Evolutionary conservation across 2,329 filamentous ascomycete species (phyloP).

Genomic region (Venturia asperata): DNA sequence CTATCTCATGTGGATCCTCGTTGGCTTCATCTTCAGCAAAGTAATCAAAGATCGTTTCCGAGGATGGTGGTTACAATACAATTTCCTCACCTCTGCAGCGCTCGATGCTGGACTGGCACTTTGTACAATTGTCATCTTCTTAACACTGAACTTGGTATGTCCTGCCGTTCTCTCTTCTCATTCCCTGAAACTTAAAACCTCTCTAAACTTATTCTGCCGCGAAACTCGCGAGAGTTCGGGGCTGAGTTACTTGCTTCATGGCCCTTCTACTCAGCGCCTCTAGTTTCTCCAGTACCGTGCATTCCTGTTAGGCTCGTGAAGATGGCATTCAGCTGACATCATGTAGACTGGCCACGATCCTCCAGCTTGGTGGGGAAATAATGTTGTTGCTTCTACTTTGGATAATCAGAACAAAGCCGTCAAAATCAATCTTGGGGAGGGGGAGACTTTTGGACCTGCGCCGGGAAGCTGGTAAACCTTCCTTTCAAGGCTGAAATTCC

Average conservation of each 20-base stretch:
- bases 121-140: constrained; percentile 27
- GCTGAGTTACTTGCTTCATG: too few relatives aligned
- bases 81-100: constrained; percentile 22
- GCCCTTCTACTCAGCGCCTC: too few relatives aligned
- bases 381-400: constrained; percentile 38
- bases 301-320: too few relatives aligned
- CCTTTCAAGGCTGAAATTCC: too few relatives aligned
- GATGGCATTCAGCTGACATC: not conserved
- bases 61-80: constrained; percentile 26
- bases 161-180: constrained; percentile 15
- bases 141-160: constrained; percentile 24
- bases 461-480: constrained; percentile 5
- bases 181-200: too few relatives aligned
- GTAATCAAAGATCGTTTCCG: constrained; percentile 24
- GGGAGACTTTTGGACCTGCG: constrained; percentile 20
- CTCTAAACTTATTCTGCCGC: too few relatives aligned
- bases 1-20: constrained; percentile 26
- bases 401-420: constrained; percentile 18
- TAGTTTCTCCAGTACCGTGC: too few relatives aligned
- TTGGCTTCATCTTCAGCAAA: constrained; percentile 28
- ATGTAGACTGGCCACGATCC: constrained; percentile 31
- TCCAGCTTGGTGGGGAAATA: constrained; percentile 59
- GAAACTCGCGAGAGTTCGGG: too few relatives aligned
- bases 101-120: constrained; percentile 27
- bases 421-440: not conserved